Evolutionary conservation across 345 rosid species (phyloP).

Genomic region (Reutealis trisperma): DNA sequence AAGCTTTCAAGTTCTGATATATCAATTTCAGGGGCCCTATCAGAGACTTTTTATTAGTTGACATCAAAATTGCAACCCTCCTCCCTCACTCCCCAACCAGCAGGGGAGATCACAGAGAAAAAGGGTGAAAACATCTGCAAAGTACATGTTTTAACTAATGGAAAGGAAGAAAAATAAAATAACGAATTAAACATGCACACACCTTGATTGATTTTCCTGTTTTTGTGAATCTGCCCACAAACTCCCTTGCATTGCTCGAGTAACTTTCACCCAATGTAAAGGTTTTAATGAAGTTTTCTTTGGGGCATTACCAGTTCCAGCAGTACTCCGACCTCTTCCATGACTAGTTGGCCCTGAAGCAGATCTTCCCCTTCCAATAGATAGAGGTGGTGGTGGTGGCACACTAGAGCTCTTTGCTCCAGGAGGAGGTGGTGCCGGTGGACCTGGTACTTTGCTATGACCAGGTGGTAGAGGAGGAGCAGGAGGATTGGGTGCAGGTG

Average conservation of each 20-base stretch:
- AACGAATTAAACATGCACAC: slow-evolving; percentile 21
- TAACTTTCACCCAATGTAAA: slow-evolving; percentile 95
- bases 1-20: slow-evolving; percentile 93
- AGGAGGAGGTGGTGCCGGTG: slow-evolving; percentile 54
- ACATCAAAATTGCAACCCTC: slow-evolving; percentile 15
- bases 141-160: background rate
- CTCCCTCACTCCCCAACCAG: slow-evolving; percentile 4
- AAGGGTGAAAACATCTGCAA: slow-evolving; percentile 9
- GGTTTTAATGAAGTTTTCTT: slow-evolving; percentile 78
- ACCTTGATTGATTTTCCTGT: slow-evolving; percentile 84
- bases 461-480: slow-evolving; percentile 61
- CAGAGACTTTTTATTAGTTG: slow-evolving; percentile 22
- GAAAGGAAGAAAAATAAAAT: background rate
- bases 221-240: slow-evolving; percentile 93
- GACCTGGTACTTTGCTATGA: slow-evolving; percentile 36
- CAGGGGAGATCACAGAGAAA: background rate
- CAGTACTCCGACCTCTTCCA: slow-evolving; percentile 61
- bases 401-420: slow-evolving; percentile 53
- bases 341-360: slow-evolving; percentile 38
- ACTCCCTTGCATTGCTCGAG: slow-evolving; percentile 89
- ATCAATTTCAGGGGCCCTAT: slow-evolving; percentile 98
- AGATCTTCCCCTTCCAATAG: slow-evolving; percentile 61
- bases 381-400: slow-evolving; percentile 80
- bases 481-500: slow-evolving; percentile 31
- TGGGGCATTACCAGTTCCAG: slow-evolving; percentile 50